Evolutionary conservation across 805 yeast genomes (phyloP).

Genomic region (Hanseniaspora vineae): DNA sequence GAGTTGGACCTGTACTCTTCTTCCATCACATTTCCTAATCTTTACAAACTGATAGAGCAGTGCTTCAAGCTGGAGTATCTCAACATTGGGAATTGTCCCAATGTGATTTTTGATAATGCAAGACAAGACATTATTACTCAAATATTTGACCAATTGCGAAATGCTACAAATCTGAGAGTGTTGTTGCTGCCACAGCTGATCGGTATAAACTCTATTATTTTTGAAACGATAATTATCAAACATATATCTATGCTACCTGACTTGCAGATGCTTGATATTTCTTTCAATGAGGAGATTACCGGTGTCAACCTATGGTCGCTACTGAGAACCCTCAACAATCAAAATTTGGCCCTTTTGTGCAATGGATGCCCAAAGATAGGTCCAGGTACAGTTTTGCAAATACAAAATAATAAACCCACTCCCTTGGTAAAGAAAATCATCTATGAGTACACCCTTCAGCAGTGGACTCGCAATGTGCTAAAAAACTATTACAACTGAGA

Average conservation of each 20-base stretch:
- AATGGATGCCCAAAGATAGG: constrained; percentile 20
- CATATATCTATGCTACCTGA: constrained; percentile 8
- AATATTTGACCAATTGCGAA: constrained; percentile 6
- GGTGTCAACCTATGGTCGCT: constrained; percentile 22
- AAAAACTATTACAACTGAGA: constrained; percentile 6
- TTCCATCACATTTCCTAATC: constrained; percentile 7
- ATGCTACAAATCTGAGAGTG: constrained; percentile 11
- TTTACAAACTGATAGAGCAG: constrained; percentile 8
- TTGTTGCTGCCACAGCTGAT: constrained; percentile 17
- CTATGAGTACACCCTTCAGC: constrained; percentile 17
- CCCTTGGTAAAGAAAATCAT: constrained; percentile 14
- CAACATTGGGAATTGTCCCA: constrained; percentile 21
- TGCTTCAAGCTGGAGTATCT: background rate
- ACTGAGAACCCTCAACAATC: constrained; percentile 9
- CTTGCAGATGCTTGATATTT: constrained; percentile 15
- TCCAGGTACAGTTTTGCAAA: constrained; percentile 16
- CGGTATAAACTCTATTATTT: constrained; percentile 11
- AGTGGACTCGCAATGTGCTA: constrained; percentile 20
- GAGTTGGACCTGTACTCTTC: constrained; percentile 1
- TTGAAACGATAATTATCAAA: constrained; percentile 9
- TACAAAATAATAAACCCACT: constrained; percentile 9
- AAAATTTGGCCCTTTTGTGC: constrained; percentile 11
- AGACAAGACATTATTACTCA: constrained; percentile 7
- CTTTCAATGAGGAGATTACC: constrained; percentile 19
- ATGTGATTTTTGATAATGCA: constrained; percentile 6